phyloP scores from a whole-genome alignment of 2,329 filamentous ascomycete genomes.

The Sarocladium kiliense region DNA sequence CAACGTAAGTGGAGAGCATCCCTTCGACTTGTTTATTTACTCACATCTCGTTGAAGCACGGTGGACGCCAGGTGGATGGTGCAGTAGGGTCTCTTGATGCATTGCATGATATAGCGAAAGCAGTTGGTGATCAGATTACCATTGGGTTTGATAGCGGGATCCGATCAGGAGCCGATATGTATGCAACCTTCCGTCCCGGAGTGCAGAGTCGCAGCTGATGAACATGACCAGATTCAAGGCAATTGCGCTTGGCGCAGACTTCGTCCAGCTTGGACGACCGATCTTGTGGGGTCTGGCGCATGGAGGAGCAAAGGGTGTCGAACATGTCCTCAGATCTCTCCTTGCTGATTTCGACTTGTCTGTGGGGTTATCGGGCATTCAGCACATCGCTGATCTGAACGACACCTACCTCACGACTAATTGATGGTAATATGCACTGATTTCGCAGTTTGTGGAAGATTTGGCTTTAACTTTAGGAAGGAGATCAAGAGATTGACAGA shows the following conservation, averaged over 20 bases:
- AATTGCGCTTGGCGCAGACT: constrained; percentile 33
- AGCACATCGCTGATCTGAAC: no score
- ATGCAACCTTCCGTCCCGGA: no score
- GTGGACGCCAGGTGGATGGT: constrained; percentile 36
- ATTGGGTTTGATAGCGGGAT: constrained; percentile 46
- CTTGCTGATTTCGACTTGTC: constrained; percentile 39
- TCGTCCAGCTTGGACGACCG: constrained; percentile 38
- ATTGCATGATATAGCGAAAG: constrained; percentile 41
- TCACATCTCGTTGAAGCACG: constrained; percentile 41
- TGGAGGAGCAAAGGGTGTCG: constrained; percentile 42
- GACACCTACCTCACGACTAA: no score
- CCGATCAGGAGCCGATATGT: constrained; percentile 32
- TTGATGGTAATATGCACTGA: no score
- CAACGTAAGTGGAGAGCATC: no score
- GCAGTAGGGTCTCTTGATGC: constrained; percentile 46
- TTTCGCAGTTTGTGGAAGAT: no score
- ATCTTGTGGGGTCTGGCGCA: constrained; percentile 30
- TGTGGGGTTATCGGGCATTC: no score
- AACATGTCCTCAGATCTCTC: constrained; percentile 42
- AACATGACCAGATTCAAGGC: no score
- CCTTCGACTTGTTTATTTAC: no score
- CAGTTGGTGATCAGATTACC: constrained; percentile 45
- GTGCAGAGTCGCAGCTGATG: no score
- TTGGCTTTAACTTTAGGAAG: no score
- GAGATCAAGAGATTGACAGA: no score